Conservation (phyloP, 768 basidiomycete species). For the Cytidiella melzeri region DNA sequence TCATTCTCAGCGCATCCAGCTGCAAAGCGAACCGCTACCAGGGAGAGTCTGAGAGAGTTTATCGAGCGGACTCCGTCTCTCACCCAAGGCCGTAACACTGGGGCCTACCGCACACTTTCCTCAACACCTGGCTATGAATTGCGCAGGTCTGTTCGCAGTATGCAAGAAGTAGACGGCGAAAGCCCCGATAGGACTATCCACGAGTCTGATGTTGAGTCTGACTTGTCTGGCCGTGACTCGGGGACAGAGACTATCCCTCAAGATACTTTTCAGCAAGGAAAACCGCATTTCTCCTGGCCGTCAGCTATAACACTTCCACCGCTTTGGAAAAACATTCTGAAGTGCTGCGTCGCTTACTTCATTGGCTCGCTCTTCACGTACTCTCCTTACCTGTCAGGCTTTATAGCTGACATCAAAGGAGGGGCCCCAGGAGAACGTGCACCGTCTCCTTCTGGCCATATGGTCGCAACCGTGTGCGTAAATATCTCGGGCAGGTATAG, state of each 20-base stretch:
- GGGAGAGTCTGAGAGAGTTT: slow-evolving; percentile 6
- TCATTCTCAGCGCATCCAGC: not conserved
- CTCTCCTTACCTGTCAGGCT: slow-evolving; percentile 60
- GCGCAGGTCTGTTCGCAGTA: not conserved
- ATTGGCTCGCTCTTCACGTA: slow-evolving; percentile 92
- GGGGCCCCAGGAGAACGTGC: slow-evolving; percentile 37
- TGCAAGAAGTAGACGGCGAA: not conserved
- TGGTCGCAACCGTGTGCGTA: slow-evolving; percentile 90
- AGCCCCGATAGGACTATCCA: not conserved
- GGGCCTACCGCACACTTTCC: not conserved
- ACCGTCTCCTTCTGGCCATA: slow-evolving; percentile 80
- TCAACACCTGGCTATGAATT: slow-evolving; percentile 2
- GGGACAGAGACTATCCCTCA: not conserved
- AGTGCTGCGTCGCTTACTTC: slow-evolving; percentile 89
- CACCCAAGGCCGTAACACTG: not conserved
- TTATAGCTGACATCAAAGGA: slow-evolving; percentile 58
- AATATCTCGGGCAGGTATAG: not conserved
- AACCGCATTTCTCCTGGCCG: not conserved
- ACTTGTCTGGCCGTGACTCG: not conserved
- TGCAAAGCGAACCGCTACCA: slow-evolving; percentile 3
- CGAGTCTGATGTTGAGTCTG: not conserved
- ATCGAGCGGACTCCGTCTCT: not conserved
- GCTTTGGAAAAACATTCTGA: slow-evolving; percentile 69
- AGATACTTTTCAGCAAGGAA: not conserved
- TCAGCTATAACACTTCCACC: slow-evolving; percentile 36